phyloP scores from a whole-genome alignment of 2,329 filamentous ascomycete genomes.

The Sporothrix inflata region DNA sequence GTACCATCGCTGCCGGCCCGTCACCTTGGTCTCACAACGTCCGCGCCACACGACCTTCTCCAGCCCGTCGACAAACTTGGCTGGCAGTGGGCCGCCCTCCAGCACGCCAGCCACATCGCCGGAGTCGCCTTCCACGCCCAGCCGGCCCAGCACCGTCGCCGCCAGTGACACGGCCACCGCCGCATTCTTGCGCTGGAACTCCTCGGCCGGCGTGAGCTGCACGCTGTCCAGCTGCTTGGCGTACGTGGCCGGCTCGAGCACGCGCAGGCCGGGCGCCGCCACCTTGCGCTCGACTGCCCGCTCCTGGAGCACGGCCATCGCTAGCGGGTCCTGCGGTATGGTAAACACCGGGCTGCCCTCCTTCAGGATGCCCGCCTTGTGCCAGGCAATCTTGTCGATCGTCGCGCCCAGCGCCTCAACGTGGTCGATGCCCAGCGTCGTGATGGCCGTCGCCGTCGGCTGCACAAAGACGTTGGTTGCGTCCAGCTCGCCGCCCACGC shows the following conservation, averaged over 20 bases:
- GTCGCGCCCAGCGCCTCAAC: conserved; percentile 64
- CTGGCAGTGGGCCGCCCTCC: conserved; percentile 45
- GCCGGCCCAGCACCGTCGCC: conserved; percentile 49
- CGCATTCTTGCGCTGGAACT: conserved; percentile 36
- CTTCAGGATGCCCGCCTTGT: conserved; percentile 74
- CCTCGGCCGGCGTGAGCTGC: conserved; percentile 31
- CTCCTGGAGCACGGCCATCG: conserved; percentile 53
- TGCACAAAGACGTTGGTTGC: conserved; percentile 66
- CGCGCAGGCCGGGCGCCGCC: conserved; percentile 33
- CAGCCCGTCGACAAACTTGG: conserved; percentile 66
- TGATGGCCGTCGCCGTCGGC: conserved; percentile 64
- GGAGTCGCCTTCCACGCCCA: conserved; percentile 50
- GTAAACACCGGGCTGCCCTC: conserved; percentile 63
- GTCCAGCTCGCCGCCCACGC: conserved; percentile 69
- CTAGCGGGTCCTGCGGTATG: conserved; percentile 44
- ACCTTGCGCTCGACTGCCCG: conserved; percentile 54
- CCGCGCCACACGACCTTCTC: conserved; percentile 71
- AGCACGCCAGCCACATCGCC: conserved; percentile 27
- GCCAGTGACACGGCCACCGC: conserved; percentile 43
- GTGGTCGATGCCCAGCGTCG: conserved; percentile 71
- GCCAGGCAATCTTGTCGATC: conserved; percentile 70
- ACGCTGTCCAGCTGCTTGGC: conserved; percentile 28
- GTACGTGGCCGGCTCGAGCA: conserved; percentile 32
- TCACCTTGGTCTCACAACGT: conserved; percentile 68
- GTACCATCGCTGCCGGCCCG: conserved; percentile 67